Evolutionary conservation across 345 rosid genomes (phyloP).

Genomic region (Heritiera fomes): DNA sequence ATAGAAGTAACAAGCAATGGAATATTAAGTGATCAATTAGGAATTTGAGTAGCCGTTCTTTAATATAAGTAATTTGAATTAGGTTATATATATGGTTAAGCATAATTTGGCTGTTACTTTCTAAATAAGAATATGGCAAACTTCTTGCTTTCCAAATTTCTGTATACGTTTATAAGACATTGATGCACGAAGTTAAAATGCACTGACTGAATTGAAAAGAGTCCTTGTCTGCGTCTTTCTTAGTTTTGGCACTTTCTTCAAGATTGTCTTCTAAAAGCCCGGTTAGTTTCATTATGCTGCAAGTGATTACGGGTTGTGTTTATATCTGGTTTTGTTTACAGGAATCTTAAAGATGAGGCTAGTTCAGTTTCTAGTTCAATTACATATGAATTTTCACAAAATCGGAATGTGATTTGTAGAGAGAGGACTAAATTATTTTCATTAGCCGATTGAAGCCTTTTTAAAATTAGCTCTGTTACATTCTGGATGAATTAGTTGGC

Average conservation of each 20-base stretch:
- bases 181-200: background rate
- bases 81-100: background rate
- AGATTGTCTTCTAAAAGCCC: background rate
- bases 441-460: background rate
- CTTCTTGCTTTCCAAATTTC: background rate
- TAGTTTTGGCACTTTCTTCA: background rate
- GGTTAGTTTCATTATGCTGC: background rate
- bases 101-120: background rate
- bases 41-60: background rate
- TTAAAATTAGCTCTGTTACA: background rate
- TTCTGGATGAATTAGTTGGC: constrained; percentile 2
- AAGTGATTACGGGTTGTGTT: background rate
- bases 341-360: constrained; percentile 60
- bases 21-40: background rate
- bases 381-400: no score
- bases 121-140: background rate
- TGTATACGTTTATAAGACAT: background rate
- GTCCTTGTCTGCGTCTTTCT: background rate
- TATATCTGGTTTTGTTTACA: constrained; percentile 30
- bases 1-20: background rate
- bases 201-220: background rate
- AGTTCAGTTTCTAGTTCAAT: constrained; percentile 21
- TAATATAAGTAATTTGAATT: background rate
- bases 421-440: constrained; percentile 1
- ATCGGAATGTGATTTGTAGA: background rate